Percentiles rank a stretch among this genome's conserved stretches.
phyloP scores from a whole-genome alignment of 352 stramenopile genomes.

The Phytopythium delawarense region DNA sequence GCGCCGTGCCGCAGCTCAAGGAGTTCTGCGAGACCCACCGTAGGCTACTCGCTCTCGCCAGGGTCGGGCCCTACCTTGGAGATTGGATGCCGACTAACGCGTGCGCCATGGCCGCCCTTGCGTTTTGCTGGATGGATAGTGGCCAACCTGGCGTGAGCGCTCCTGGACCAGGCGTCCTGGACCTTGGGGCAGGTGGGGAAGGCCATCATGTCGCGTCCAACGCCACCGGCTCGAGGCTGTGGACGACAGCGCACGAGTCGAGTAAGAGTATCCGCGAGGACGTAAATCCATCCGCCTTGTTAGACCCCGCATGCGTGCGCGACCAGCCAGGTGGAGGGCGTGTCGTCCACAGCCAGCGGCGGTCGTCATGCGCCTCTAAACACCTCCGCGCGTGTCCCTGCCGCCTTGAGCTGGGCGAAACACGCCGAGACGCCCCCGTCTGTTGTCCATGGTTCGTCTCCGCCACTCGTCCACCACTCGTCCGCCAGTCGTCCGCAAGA shows the following conservation, averaged over 20 bases:
- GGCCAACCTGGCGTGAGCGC: conserved; percentile 5
- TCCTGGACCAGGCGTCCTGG: too few relatives aligned
- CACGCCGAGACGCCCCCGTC: not conserved
- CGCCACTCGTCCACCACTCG: not conserved
- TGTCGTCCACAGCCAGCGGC: too few relatives aligned
- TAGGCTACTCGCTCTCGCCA: conserved; percentile 11
- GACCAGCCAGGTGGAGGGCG: too few relatives aligned
- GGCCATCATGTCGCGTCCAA: not conserved
- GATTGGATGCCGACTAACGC: too few relatives aligned
- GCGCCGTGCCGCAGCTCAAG: conserved; percentile 70
- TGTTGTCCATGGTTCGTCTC: not conserved
- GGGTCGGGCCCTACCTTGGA: too few relatives aligned
- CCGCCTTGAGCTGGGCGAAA: not conserved
- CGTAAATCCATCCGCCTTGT: not conserved
- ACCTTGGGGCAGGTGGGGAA: not conserved
- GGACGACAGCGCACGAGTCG: not conserved
- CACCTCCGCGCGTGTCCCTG: not conserved
- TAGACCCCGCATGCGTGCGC: not conserved
- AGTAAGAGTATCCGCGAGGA: not conserved
- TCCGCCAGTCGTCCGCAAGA: not conserved
- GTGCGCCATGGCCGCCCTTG: not conserved
- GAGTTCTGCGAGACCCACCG: conserved; percentile 65
- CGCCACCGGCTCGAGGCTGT: not conserved
- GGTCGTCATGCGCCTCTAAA: not conserved
- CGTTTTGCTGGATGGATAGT: not conserved